Evolutionary conservation across 441 rosid genomes (phyloP), one percentile per base, ranked within the genome.

Genomic region (Arabidopsis hybrid): DNA sequence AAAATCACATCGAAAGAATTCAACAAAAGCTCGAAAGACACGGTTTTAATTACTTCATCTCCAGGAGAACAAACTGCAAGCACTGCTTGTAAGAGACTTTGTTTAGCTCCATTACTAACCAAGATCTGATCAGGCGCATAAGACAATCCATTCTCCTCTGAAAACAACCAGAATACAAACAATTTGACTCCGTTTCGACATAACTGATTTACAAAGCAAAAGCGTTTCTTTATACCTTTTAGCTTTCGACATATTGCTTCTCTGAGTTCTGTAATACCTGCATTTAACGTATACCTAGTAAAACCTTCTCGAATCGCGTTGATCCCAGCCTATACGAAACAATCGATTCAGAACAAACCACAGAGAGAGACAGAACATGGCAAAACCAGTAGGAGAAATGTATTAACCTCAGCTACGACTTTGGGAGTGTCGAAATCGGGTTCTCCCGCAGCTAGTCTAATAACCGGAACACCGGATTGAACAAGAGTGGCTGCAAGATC

Each of bases 91-190:
- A 83, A 61, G 56, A 81, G 72, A 73, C 95, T 70, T 83, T 95
- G 99, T 80, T 95, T 95, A 65, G 99, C 99, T 71, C 97, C 97
- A 82, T 95, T 95, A 73, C 98, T 95, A 61, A 95, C 98, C 72
- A 93, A 71, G 72, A 95, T 83, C 80, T 95, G 91, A 76, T 95
- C 89, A 11, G 97, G 94, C 1, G 85, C 71, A 80, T 95, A 95
- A 38, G 89, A 58, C 60, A 93, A 53, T 60, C 97, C 97, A 73
- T 93, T 95, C 80, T 95, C 99, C 87, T 90, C 98, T 93, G 74
- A 32, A 76, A 55, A 12, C 26, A 39, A 62, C 5, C 39, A 7
- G 2, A 50, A 18, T 1, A 56, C 61, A 61, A 32, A 77, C 29
- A 17, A 26, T 14, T 14, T 14, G 57, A 61, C 13, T 47, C 47